phyloP scores from a whole-genome alignment of 2,329 filamentous ascomycete genomes.

The Rosellinia necatrix region DNA sequence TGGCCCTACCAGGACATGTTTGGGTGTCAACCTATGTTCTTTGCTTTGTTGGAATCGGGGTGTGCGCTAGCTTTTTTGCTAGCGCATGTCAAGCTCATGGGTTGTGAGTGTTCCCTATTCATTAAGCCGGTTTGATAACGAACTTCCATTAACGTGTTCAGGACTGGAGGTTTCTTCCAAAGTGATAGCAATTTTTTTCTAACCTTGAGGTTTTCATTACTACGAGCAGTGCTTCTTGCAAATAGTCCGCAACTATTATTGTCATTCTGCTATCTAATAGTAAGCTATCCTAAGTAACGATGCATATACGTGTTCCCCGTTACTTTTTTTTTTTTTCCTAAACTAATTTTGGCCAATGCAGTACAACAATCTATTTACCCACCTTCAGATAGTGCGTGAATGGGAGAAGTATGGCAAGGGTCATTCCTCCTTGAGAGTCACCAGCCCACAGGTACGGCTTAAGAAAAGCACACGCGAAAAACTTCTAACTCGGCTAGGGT shows the following conservation, averaged over 20 bases:
- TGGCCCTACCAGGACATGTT: neutral
- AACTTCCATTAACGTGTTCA: no score
- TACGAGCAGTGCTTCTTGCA: neutral
- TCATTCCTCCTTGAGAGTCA: neutral
- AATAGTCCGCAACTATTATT: constrained; percentile 1
- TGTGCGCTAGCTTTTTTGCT: no score
- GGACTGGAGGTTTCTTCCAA: no score
- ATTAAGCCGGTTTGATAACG: no score
- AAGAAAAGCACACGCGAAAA: neutral
- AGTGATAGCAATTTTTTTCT: neutral
- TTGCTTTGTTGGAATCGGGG: neutral
- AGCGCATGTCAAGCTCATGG: no score
- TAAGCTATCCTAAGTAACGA: no score
- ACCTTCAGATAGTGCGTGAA: neutral
- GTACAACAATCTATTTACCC: constrained; percentile 1
- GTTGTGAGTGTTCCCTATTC: no score
- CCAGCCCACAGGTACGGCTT: neutral
- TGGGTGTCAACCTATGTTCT: neutral
- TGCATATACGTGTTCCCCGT: no score
- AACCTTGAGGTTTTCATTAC: neutral
- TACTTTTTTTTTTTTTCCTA: no score
- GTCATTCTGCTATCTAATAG: neutral
- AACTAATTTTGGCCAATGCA: no score
- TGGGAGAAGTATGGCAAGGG: neutral
- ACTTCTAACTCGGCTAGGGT: neutral